Evolutionary conservation across 2,329 filamentous ascomycete genomes (phyloP).

Genomic region (Rutstroemia sp.): DNA sequence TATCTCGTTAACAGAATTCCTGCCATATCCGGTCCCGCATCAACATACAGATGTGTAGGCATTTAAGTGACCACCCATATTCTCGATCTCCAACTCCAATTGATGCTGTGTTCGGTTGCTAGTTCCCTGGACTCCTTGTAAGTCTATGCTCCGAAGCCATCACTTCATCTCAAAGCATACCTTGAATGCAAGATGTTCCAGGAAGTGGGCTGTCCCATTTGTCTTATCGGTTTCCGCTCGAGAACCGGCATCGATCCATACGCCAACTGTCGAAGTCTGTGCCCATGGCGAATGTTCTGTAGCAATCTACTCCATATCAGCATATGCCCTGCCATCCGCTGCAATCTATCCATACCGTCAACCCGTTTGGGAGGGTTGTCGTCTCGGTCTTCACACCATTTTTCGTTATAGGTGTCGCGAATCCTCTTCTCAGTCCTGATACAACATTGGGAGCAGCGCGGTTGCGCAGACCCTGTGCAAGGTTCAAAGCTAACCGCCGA

Average conservation of each 20-base stretch:
- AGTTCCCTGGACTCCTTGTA: conserved; percentile 59
- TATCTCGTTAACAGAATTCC: conserved; percentile 15
- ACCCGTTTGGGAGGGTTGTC: conserved; percentile 92
- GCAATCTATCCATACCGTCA: conserved; percentile 59
- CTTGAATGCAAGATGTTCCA: conserved; percentile 99
- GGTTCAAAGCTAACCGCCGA: conserved; percentile 91
- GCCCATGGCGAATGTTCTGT: conserved; percentile 97
- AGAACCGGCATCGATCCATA: conserved; percentile 99
- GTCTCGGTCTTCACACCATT: conserved; percentile 79
- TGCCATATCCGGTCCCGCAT: conserved; percentile 14
- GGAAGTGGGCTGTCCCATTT: conserved; percentile 98
- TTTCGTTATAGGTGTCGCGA: conserved; percentile 73
- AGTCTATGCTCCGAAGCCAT: conserved; percentile 12
- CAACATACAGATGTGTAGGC: conserved; percentile 92
- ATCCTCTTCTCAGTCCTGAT: conserved; percentile 72
- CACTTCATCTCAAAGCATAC: conserved; percentile 40
- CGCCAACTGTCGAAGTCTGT: conserved; percentile 95
- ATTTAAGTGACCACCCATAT: conserved; percentile 98
- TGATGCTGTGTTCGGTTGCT: conserved; percentile 92
- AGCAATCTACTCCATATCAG: conserved; percentile 62
- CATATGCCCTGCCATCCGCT: conserved; percentile 14
- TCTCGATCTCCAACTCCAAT: conserved; percentile 98
- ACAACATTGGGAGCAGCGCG: conserved; percentile 76
- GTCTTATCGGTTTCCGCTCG: conserved; percentile 96
- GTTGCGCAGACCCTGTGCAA: conserved; percentile 83